Evolutionary conservation across 2,329 filamentous ascomycete genomes (phyloP), one percentile per base, ranked within the genome.

Genomic region (Aspergillus hortae): DNA sequence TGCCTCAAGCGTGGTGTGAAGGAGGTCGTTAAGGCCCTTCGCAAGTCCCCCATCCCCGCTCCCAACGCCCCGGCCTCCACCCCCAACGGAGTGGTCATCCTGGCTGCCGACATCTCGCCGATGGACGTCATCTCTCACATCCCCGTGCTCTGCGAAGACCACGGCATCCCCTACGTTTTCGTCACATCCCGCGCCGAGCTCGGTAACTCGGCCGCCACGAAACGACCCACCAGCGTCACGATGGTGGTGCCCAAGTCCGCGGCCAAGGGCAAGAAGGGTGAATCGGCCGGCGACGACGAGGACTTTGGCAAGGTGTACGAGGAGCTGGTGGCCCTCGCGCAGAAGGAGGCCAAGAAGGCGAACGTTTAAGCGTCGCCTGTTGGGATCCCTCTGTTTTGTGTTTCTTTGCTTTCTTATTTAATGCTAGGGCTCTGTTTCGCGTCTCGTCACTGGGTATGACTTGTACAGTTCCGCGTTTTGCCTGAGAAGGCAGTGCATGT

Each of bases 81-180:
- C 66, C 86, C 89, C 42, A 82, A 85, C 61, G 82, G 79, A 57
- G 82, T 99, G 61, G 90, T 96, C 65, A 80, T 99, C 71, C 90
- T 99, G 62, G 94, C 94, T 33, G 94, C 90, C 64, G 94, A 99
- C 75, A 97, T 99, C 78, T 96, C 90, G 48, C 94, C 94, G 60
- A 92, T 94, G 86, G 94, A 99, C 74, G 94, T 99, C 72, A 96
- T 99, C 77, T 94, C 90, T 55, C 94, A 99, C 77, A 89, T 99
- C 61, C 94, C 94, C 65, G 89, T 99, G 52, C 87, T 97, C 53
- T 97, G 94, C 82, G 94, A 99, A 78, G 92, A 97, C 77, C 92
- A 96, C 81, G 90, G 89, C 75, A 90, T 96, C 55, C 94, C 94
- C 32, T 99, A 97, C 78, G 85, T 99, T 74, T 99, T 95, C 74